Conservation (phyloP, 495 filamentous ascomycete species). For the Bryoglossum gracile region DNA sequence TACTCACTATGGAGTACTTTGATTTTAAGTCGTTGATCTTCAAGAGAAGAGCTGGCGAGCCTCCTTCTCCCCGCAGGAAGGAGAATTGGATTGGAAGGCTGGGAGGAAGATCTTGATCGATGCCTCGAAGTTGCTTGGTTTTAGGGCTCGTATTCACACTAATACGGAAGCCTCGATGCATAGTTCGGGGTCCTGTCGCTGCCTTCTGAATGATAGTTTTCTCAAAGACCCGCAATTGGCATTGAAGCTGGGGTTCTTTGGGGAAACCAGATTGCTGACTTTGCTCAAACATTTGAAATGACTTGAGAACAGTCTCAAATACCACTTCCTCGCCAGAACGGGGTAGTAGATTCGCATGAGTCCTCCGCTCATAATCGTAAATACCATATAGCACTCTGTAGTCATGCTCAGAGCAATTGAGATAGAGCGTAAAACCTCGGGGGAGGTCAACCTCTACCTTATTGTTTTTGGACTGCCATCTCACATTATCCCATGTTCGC, state of each 20-base stretch:
- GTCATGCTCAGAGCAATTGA: slow-evolving; percentile 64
- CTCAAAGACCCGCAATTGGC: slow-evolving; percentile 67
- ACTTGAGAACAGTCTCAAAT: slow-evolving; percentile 55
- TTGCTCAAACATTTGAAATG: slow-evolving; percentile 70
- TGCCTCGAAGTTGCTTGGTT: slow-evolving; percentile 64
- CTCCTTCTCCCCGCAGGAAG: slow-evolving; percentile 59
- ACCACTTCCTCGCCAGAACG: slow-evolving; percentile 57
- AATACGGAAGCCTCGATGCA: slow-evolving; percentile 71
- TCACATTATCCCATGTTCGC: slow-evolving; percentile 69
- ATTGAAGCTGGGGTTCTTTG: slow-evolving; percentile 58
- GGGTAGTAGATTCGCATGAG: slow-evolving; percentile 59
- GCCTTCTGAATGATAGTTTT: slow-evolving; percentile 51
- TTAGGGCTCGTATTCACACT: slow-evolving; percentile 66
- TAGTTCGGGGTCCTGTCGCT: slow-evolving; percentile 56
- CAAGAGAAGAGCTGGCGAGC: slow-evolving; percentile 58
- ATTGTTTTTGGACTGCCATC: slow-evolving; percentile 59
- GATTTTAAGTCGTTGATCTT: slow-evolving; percentile 59
- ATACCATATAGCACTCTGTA: slow-evolving; percentile 73
- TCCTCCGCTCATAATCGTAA: slow-evolving; percentile 68
- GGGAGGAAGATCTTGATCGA: slow-evolving; percentile 55
- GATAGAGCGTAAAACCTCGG: slow-evolving; percentile 56
- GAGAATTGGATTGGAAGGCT: slow-evolving; percentile 64
- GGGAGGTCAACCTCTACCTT: slow-evolving; percentile 59
- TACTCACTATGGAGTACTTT: slow-evolving; percentile 61
- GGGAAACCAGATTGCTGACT: slow-evolving; percentile 61